Base-by-base conservation (phyloP, 2,329 filamentous ascomycete species). In the Aureobasidium sp. region DNA sequence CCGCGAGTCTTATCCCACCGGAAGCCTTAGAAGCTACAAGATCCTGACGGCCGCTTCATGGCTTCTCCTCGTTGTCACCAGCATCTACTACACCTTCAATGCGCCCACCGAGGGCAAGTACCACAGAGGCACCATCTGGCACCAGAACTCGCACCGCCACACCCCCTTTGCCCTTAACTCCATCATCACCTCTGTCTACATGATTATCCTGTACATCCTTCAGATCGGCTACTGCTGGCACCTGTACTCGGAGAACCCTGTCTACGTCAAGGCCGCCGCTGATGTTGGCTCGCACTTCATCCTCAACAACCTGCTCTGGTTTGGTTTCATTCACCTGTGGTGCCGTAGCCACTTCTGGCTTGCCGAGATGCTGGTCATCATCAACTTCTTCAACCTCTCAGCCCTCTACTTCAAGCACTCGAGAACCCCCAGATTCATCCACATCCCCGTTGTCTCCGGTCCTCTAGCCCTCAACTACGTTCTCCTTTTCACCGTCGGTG, bases 401-500 rank as follows among this genome's bases (percentile, higher is more conserved):
- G 80, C 82, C 39, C 82, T 92, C 36, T 96, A 96, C 78, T 91
- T 93, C 82, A 85, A 88, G 32, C 62, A 61, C 36, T 61, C 59
- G 14, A 82, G 82, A 0, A 86, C 87, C 60, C 85, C 89, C 4
- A 81, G 85, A 63, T 85, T 89, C 69, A 89, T 96, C 67, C 91
- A 96, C 74, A 77, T 86, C 11, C 85, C 90, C 6, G 85, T 86
- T 48, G 85, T 91, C 27, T 87, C 88, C 16, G 89, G 86, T 0
- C 91, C 91, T 6, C 79, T 96, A 67, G 89, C 88, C 1, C 96
- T 90, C 89, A 91, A 88, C 14, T 89, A 94, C 70, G 85, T 93
- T 14, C 88, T 89, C 34, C 81, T 96, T 59, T 93, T 92, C 79
- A 96, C 90, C 90, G 90, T 91, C 68, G 91, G 91, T 9, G 90